Base-by-base conservation (phyloP, 176 grass and related monocot species). In the Paspalum vaginatum region DNA sequence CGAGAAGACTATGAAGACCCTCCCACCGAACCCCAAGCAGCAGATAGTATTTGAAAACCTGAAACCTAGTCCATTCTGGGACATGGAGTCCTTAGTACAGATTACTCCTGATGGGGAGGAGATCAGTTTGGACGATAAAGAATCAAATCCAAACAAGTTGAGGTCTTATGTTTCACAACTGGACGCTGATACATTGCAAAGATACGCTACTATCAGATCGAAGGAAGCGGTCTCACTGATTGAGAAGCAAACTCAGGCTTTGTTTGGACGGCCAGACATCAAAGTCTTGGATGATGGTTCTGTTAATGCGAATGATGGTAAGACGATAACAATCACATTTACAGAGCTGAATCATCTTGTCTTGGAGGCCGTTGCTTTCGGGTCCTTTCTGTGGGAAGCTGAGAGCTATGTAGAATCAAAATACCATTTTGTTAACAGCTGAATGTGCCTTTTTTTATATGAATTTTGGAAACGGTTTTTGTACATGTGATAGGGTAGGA, bases 221-320 rank as follows among this genome's bases (percentile, higher is more conserved):
- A 95, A 93, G 63, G 96, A 95, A 65, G 76, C 92, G 2, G 87
- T 99, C 55, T 88, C 86, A 22, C 62, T 99, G 70, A 99, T 99
- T 16, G 96, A 99, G 80, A 95, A 99, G 72, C 96, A 98, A 83
- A 98, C 96, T 9, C 96, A 95, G 50, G 90, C 92, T 6, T 81
- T 99, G 50, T 99, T 95, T 93, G 96, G 96, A 25, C 72, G 90
- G 13, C 96, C 96, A 18, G 96, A 99, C 79, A 95, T 99, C 55
- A 92, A 88, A 37, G 72, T 99, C 14, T 51, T 81, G 61, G 92
- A 95, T 4, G 88, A 99, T 83, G 92, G 96, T 32, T 89, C 92
- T 0, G 70, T 99, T 13, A 82, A 91, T 79, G 68, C 92, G 27
- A 79, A 83, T 79, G 91, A 85, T 79, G 96, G 94, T 80, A 89